These are phyloP conservation scores for Rhododendron williamsianum DNA, from an alignment of 148 eudicot genomes.

Conservation along the genomic window DNA sequence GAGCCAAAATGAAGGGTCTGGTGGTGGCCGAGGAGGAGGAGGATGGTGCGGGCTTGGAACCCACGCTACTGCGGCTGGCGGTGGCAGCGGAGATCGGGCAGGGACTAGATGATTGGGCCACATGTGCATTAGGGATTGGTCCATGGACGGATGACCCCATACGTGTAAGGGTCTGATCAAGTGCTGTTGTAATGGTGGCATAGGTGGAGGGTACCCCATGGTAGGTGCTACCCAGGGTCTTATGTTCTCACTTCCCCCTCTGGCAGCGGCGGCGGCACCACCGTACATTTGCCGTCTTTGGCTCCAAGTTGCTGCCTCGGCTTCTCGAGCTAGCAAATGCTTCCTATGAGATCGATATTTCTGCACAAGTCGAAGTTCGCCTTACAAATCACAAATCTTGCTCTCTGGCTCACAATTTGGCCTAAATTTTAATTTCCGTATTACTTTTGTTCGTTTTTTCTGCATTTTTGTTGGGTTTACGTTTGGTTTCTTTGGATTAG, in stretches of 20 bases:
- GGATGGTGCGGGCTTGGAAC: conserved; percentile 31
- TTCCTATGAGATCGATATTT: conserved; percentile 88
- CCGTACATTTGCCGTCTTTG: conserved; percentile 75
- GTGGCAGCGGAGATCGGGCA: conserved; percentile 29
- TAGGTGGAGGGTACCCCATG: conserved; percentile 67
- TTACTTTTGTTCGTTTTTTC: no score
- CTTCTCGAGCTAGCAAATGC: conserved; percentile 84
- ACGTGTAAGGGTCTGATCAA: conserved; percentile 74
- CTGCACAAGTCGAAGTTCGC: conserved; percentile 29
- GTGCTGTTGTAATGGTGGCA: conserved; percentile 34
- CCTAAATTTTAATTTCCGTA: background rate
- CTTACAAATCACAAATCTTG: background rate
- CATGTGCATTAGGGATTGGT: conserved; percentile 47
- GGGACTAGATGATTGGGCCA: conserved; percentile 63
- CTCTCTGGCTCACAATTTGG: background rate
- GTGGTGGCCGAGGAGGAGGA: conserved; percentile 27
- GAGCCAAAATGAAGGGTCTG: conserved; percentile 52
- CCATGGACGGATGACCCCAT: conserved; percentile 92
- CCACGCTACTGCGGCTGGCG: conserved; percentile 30
- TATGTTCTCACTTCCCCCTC: conserved; percentile 33
- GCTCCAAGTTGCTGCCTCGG: conserved; percentile 87
- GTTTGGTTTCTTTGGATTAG: no score
- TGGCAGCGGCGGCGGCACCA: conserved; percentile 10
- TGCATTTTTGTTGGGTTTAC: background rate
- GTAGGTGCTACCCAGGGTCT: conserved; percentile 52